A percentile compares a stretch with the other conserved stretches of the same genome.
phyloP scores from a whole-genome alignment of 2,329 filamentous ascomycete genomes.

The Phaeophleospora eucalypticola region DNA sequence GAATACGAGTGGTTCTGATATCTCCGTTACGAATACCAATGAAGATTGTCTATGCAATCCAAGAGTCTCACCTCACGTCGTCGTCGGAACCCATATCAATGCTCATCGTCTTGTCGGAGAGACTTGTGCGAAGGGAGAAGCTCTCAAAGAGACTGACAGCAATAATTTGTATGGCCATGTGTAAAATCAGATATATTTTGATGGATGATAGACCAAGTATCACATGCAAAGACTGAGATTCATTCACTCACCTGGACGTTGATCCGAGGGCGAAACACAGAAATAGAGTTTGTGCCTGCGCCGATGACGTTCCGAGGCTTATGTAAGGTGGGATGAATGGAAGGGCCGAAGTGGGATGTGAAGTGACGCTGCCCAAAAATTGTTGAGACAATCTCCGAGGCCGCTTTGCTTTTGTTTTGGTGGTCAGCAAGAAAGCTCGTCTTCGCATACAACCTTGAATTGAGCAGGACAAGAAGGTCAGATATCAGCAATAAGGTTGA shows the following conservation, averaged over 20 bases:
- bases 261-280: not conserved
- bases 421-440: not conserved
- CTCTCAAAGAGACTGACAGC: too few relatives aligned
- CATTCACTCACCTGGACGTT: not conserved
- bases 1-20: too few relatives aligned
- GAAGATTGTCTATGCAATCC: too few relatives aligned
- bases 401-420: conserved; percentile 1
- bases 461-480: not conserved
- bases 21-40: too few relatives aligned
- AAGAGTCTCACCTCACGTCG: too few relatives aligned
- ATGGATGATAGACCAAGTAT: too few relatives aligned
- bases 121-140: too few relatives aligned
- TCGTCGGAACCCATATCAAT: too few relatives aligned
- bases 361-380: not conserved
- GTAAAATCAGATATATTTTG: too few relatives aligned
- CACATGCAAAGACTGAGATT: not conserved
- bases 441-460: too few relatives aligned
- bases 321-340: conserved; percentile 3
- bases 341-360: not conserved
- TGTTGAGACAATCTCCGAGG: conserved; percentile 4
- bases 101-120: too few relatives aligned
- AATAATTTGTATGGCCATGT: too few relatives aligned
- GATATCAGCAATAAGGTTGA: not conserved
- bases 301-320: not conserved
- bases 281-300: conserved; percentile 1